Conservation (phyloP, 306 rosid genomes). For the Lablab purpureus region DNA sequence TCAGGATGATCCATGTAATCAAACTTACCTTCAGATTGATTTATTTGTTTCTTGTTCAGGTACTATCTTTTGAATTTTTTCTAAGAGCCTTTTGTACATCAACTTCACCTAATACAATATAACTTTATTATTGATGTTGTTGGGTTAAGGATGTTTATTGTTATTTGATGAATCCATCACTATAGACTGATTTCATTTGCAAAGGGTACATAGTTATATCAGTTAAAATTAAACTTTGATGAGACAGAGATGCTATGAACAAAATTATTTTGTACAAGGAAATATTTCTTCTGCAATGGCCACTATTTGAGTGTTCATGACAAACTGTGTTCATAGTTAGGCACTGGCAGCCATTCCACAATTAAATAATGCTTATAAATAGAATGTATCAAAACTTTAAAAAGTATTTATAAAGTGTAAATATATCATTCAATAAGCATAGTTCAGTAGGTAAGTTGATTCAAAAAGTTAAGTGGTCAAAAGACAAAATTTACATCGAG, state of each 20-base stretch:
- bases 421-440: not conserved
- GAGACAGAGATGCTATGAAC: not conserved
- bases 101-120: not conserved
- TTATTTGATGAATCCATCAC: not conserved
- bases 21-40: not conserved
- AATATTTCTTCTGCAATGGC: not conserved
- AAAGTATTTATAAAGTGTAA: not conserved
- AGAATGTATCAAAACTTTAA: not conserved
- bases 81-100: not conserved
- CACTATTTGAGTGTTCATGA: not conserved
- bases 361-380: not conserved
- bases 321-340: not conserved
- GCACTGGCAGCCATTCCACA: not conserved
- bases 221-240: conserved; percentile 15
- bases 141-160: not conserved
- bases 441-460: not conserved
- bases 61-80: not conserved
- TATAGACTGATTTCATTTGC: not conserved
- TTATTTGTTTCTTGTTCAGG: conserved; percentile 2
- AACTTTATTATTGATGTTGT: not conserved
- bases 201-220: not conserved
- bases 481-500: not conserved
- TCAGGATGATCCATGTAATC: not conserved
- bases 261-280: not conserved
- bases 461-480: not conserved